Conservation (phyloP, 2,329 filamentous ascomycete genomes). For the Xylariomycetidae sp. region DNA sequence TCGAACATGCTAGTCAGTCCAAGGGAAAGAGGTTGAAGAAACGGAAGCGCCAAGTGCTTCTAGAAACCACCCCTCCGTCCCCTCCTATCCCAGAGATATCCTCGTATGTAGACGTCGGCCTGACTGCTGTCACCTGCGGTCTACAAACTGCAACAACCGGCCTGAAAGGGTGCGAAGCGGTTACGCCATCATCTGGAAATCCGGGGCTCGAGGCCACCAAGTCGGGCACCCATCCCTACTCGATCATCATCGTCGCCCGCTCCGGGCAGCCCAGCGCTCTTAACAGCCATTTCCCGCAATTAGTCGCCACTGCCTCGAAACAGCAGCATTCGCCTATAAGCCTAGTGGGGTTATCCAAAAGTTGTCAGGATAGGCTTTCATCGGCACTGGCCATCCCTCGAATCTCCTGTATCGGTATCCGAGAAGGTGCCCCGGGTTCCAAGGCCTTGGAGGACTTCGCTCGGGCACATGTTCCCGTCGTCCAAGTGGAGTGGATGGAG, state of each 20-base stretch:
- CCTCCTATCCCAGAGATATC: conserved; percentile 47
- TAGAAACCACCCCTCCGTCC: conserved; percentile 8
- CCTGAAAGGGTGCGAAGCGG: no score
- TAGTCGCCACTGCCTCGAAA: conserved; percentile 47
- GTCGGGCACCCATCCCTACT: conserved; percentile 31
- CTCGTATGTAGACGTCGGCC: conserved; percentile 58
- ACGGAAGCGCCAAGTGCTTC: conserved; percentile 38
- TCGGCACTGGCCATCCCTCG: conserved; percentile 55
- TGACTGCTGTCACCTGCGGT: conserved; percentile 57
- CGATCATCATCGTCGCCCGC: conserved; percentile 53
- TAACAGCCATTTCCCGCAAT: conserved; percentile 55
- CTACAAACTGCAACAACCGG: conserved; percentile 49
- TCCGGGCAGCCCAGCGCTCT: conserved; percentile 55
- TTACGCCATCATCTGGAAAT: no score
- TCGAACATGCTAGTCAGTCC: conserved; percentile 48
- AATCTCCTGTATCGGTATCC: conserved; percentile 60
- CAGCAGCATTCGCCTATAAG: conserved; percentile 39
- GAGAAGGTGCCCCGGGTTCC: conserved; percentile 51
- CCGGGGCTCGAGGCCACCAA: no score
- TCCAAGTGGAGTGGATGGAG: conserved; percentile 54
- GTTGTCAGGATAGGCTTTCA: conserved; percentile 54
- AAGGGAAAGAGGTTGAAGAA: conserved; percentile 57
- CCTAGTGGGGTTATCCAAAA: conserved; percentile 59
- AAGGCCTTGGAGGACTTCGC: conserved; percentile 54
- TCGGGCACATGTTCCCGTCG: conserved; percentile 42